Percentiles rank a stretch among this genome's conserved stretches.
Conservation (phyloP, 257 asterid genomes). For the Forsythia suspensa region DNA sequence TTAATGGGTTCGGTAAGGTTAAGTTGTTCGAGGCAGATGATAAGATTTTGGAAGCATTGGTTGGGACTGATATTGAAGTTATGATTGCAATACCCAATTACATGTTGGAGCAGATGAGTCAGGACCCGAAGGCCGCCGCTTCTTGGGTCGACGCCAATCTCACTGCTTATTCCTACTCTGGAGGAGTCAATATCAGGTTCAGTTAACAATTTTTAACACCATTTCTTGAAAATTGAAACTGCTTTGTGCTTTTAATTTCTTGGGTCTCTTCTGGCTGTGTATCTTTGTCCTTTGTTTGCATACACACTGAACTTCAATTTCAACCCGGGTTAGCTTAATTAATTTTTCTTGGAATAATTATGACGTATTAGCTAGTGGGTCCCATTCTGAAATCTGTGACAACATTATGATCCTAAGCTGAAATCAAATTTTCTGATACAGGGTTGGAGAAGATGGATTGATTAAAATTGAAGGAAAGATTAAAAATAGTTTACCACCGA, state of each 20-base stretch:
- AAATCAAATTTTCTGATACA: too few species aligned
- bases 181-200: constrained; percentile 83
- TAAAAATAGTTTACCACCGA: not conserved
- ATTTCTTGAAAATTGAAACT: constrained; percentile 10
- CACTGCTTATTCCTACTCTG: constrained; percentile 54
- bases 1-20: constrained; percentile 74
- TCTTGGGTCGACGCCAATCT: constrained; percentile 86
- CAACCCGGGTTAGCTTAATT: not conserved
- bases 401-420: not conserved
- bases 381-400: not conserved
- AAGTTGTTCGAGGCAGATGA: constrained; percentile 89
- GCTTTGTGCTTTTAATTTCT: not conserved
- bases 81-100: constrained; percentile 86
- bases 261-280: not conserved
- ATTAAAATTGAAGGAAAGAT: not conserved
- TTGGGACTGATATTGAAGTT: constrained; percentile 64
- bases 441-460: not conserved
- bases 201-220: constrained; percentile 1
- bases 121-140: constrained; percentile 56
- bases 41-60: constrained; percentile 53
- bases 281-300: too few species aligned
- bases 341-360: not conserved
- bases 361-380: not conserved
- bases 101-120: constrained; percentile 77
- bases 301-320: too few species aligned